Base-by-base conservation (phyloP, 345 rosid species). In the Hibiscus tridactylites region DNA sequence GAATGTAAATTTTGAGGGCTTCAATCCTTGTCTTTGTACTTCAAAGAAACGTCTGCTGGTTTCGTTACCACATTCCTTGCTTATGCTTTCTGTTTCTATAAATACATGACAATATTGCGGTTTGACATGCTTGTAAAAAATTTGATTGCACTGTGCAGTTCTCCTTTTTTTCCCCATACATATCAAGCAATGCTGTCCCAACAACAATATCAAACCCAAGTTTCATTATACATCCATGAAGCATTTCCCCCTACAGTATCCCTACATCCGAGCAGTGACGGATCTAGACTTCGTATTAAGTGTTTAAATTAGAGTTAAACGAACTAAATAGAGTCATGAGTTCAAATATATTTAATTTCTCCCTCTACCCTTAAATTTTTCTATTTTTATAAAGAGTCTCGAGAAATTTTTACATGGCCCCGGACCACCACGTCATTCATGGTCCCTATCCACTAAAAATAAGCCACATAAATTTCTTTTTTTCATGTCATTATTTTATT, bases 131-230 rank as follows among this genome's bases (percentile, higher is more conserved):
- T 42, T 33, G 66, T 52, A 61, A 84, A 87, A 52, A 81, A 49
- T 74, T 73, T 72, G 21, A 62, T 21, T 0, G 88, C 80, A n/a
- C 73, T 80, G 16, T 59, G 76, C 61, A 87, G 60, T 73, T 74
- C 63, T 63, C 88, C 82, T 1, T 67, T 69, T 74, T 87, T 87
- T n/a, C n/a, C 0, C 82, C 81, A 12, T 87, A 87, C 90, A 87
- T 84, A 70, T 81, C 84, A 64, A 86, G 79, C 80, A 87, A 77
- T 62, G 90, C 88, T 73, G 88, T 81, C 68, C 74, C 71, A 6
- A 87, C 83, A 17, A 87, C 82, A 61, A 79, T 72, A 21, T 75
- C 85, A 74, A 80, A 74, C n/a, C 88, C 87, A 63, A 71, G 57
- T 73, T 83, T 87, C 0, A 70, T 63, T 35, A 68, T 73, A 49